These are phyloP conservation scores for Aspergillus udagawae DNA, from an alignment of 2,329 filamentous ascomycete genomes.

Conservation along the genomic window DNA sequence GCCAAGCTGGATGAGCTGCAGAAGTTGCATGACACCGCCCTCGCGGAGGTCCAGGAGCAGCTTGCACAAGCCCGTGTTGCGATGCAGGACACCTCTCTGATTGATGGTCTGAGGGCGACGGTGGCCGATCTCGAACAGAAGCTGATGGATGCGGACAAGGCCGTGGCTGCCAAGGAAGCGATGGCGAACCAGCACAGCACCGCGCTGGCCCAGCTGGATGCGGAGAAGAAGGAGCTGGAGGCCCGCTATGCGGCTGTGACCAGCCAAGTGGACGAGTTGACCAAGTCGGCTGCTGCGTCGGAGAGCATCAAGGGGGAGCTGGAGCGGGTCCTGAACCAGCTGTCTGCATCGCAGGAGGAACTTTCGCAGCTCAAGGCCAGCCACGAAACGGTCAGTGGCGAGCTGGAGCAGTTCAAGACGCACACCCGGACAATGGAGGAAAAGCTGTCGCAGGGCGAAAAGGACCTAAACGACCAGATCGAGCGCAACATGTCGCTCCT, in stretches of 20 bases:
- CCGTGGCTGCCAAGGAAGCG: conserved; percentile 39
- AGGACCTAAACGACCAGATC: conserved; percentile 36
- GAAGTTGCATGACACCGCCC: conserved; percentile 30
- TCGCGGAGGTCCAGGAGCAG: conserved; percentile 32
- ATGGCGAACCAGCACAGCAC: conserved; percentile 41
- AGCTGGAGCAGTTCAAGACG: conserved; percentile 29
- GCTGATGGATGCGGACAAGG: conserved; percentile 52
- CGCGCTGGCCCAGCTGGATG: conserved; percentile 43
- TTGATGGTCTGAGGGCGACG: conserved; percentile 38
- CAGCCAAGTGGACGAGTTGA: conserved; percentile 72
- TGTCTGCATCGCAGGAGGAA: conserved; percentile 32
- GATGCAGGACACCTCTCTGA: conserved; percentile 33
- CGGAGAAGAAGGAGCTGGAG: conserved; percentile 46
- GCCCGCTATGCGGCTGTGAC: conserved; percentile 29
- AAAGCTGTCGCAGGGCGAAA: conserved; percentile 31
- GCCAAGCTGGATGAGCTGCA: conserved; percentile 35
- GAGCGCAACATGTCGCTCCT: conserved; percentile 40
- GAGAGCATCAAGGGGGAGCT: conserved; percentile 67
- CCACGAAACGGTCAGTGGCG: conserved; percentile 25
- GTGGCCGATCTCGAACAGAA: conserved; percentile 59
- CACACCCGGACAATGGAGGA: conserved; percentile 31
- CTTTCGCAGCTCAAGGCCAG: conserved; percentile 28
- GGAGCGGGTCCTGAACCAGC: conserved; percentile 58
- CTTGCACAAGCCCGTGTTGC: conserved; percentile 33
- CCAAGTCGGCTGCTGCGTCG: conserved; percentile 73